phyloP scores from a whole-genome alignment of 177 flowering plant genomes.

The Vitis hybrid region DNA sequence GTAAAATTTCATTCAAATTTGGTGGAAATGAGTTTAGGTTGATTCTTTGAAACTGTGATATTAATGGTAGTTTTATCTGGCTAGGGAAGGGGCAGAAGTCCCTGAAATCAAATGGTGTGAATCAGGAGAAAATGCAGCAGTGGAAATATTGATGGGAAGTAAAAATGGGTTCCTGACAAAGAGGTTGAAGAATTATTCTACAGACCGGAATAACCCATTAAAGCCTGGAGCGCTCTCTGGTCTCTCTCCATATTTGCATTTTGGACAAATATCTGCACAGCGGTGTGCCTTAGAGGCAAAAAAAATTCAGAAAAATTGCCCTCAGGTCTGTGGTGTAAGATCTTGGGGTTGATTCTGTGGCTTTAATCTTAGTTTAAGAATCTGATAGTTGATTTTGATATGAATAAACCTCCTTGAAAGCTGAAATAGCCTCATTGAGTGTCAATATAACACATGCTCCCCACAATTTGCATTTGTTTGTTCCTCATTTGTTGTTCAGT shows the following conservation, averaged over 20 bases:
- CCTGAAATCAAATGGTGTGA: conserved; percentile 87
- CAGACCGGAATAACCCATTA: conserved; percentile 79
- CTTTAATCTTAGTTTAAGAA: too few relatives aligned
- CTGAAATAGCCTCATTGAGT: too few relatives aligned
- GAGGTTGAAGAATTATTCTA: conserved; percentile 64
- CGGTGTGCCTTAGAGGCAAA: conserved; percentile 89
- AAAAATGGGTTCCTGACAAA: conserved; percentile 75
- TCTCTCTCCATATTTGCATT: conserved; percentile 91
- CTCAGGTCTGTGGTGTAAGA: conserved; percentile 60
- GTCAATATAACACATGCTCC: too few relatives aligned
- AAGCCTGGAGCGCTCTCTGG: conserved; percentile 83
- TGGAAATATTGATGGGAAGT: conserved; percentile 72
- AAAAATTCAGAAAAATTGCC: conserved; percentile 40
- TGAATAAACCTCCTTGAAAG: too few relatives aligned
- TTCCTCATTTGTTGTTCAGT: not conserved
- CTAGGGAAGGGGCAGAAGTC: conserved; percentile 90
- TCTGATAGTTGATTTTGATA: too few relatives aligned
- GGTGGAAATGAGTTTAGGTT: conserved; percentile 1
- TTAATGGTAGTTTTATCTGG: conserved; percentile 5
- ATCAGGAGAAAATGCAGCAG: conserved; percentile 87
- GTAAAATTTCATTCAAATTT: conserved; percentile 29
- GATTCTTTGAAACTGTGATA: not conserved
- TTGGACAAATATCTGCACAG: conserved; percentile 93
- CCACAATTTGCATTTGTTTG: not conserved
- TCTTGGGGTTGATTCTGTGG: not conserved